Conservation (phyloP, 2,329 filamentous ascomycete genomes). For the Ophiocordyceps camponoti-rufipedis region DNA sequence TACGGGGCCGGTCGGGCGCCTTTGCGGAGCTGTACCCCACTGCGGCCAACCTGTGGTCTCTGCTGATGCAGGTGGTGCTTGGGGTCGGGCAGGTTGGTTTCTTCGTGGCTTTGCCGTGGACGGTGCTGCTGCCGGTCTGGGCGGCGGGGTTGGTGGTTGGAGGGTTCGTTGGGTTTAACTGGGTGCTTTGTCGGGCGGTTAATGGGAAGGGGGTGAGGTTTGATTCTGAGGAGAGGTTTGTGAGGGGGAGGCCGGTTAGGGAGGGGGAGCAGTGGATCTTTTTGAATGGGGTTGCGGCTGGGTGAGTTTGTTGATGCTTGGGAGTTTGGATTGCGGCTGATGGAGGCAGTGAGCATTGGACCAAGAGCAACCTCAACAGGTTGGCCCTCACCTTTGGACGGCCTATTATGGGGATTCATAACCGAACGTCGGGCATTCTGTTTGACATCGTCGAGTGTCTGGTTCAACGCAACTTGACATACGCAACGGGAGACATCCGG, state of each 20-base stretch:
- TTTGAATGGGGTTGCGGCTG: slow-evolving; percentile 52
- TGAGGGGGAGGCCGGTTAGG: slow-evolving; percentile 28
- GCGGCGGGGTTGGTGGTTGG: slow-evolving; percentile 18
- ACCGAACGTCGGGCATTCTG: slow-evolving; percentile 53
- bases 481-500: slow-evolving; percentile 50
- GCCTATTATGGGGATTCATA: slow-evolving; percentile 56
- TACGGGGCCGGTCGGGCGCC: slow-evolving; percentile 30
- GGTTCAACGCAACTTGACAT: slow-evolving; percentile 56
- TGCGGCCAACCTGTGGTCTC: slow-evolving; percentile 32
- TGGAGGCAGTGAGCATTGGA: slow-evolving; percentile 39
- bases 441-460: slow-evolving; percentile 66
- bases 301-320: slow-evolving; percentile 21
- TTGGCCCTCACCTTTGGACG: slow-evolving; percentile 55
- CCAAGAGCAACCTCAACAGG: slow-evolving; percentile 52
- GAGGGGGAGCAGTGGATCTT: slow-evolving; percentile 62
- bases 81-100: slow-evolving; percentile 40
- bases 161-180: slow-evolving; percentile 31
- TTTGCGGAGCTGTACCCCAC: slow-evolving; percentile 49
- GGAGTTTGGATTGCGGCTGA: background rate
- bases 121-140: slow-evolving; percentile 30
- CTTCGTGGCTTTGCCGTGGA: slow-evolving; percentile 36
- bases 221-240: slow-evolving; percentile 32
- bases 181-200: slow-evolving; percentile 25
- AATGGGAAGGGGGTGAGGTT: slow-evolving; percentile 33
- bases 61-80: slow-evolving; percentile 40